Base-by-base conservation (phyloP, 2,329 filamentous ascomycete genomes). In the Huntiella savannae region DNA sequence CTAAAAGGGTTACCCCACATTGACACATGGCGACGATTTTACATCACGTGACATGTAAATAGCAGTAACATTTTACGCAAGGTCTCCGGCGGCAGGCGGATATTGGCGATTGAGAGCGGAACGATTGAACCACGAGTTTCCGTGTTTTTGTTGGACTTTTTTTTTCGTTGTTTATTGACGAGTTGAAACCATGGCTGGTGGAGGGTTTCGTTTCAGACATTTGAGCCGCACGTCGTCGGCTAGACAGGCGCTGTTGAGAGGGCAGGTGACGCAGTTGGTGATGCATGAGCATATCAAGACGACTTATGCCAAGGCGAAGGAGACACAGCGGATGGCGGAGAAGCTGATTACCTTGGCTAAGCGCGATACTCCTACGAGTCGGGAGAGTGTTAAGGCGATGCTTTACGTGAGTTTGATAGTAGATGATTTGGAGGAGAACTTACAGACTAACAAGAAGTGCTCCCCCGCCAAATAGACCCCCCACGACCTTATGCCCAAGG, bases 291-390 rank as follows among this genome's bases (percentile, higher is more conserved):
- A 84, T 52, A 93, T 98, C 66, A 78, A 80, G 53, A 98, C 91
- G 43, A 94, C 91, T 65, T 95, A 82, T 72, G 79, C 81, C 60
- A 96, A 96, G 66, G 91, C 91, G 41, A 98, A 96, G 65, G 91
- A 98, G 67, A 83, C 91, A 15, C 91, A 98, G 65, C 74, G 83
- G 38, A 62, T 96, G 55, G 91, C 87, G 5, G 91, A 98, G 60
- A 92, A 93, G 68, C 69, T 96, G 54, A 87, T 98, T 57, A 95
- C 87, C 4, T 63, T 94, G 55, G 88, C 83, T 15, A 98, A 96
- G 73, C 82, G 79, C 65, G 85, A 95, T 61, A 93, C 88, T 36
- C 79, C 86, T 57, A 82, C 84, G 15, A 80, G 79, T 50, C 72
- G 75, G 60, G 71, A 77, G 58, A 75, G 73, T 54, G 88, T 86